These are phyloP conservation scores for Sphagnurus paluster DNA, from an alignment of 1,284 basidiomycete genomes.

Conservation along the genomic window DNA sequence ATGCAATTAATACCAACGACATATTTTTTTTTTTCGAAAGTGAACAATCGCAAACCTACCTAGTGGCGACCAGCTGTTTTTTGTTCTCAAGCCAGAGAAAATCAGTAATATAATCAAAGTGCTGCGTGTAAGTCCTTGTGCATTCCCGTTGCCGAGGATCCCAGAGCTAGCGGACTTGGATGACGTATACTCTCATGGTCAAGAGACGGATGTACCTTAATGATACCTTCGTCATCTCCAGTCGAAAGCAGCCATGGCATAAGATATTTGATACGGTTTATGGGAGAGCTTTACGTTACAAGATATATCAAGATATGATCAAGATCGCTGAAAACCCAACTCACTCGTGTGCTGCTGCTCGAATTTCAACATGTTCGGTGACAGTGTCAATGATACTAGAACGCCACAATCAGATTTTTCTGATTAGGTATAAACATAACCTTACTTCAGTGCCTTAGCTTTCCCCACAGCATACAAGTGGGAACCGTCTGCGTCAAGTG, in stretches of 20 bases:
- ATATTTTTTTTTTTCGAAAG: slow-evolving; percentile 1
- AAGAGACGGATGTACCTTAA: slow-evolving; percentile 61
- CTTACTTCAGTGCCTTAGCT: slow-evolving; percentile 77
- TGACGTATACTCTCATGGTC: slow-evolving; percentile 1
- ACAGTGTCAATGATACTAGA: slow-evolving; percentile 67
- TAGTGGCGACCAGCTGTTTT: slow-evolving; percentile 83
- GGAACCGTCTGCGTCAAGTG: slow-evolving; percentile 63
- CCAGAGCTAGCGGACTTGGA: slow-evolving; percentile 67
- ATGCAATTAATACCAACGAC: slow-evolving; percentile 2
- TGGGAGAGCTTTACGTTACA: slow-evolving; percentile 62
- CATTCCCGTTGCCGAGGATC: slow-evolving; percentile 73
- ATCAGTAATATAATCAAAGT: slow-evolving; percentile 95
- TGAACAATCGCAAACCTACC: slow-evolving; percentile 41
- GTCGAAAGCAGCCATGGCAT: slow-evolving; percentile 74
- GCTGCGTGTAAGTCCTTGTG: slow-evolving; percentile 77
- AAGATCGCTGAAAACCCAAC: slow-evolving; percentile 31
- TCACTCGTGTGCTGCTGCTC: slow-evolving; percentile 78
- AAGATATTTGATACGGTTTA: slow-evolving; percentile 79
- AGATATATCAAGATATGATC: slow-evolving; percentile 32
- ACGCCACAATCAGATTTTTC: slow-evolving; percentile 10
- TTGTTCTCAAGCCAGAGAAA: slow-evolving; percentile 87
- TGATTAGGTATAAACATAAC: slow-evolving; percentile 4
- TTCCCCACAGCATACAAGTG: slow-evolving; percentile 84
- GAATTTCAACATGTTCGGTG: slow-evolving; percentile 65
- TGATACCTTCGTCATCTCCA: slow-evolving; percentile 92